These are phyloP conservation scores for Phaeosphaeria sp. DNA, from an alignment of 2,329 filamentous ascomycete species.

Conservation along the genomic window DNA sequence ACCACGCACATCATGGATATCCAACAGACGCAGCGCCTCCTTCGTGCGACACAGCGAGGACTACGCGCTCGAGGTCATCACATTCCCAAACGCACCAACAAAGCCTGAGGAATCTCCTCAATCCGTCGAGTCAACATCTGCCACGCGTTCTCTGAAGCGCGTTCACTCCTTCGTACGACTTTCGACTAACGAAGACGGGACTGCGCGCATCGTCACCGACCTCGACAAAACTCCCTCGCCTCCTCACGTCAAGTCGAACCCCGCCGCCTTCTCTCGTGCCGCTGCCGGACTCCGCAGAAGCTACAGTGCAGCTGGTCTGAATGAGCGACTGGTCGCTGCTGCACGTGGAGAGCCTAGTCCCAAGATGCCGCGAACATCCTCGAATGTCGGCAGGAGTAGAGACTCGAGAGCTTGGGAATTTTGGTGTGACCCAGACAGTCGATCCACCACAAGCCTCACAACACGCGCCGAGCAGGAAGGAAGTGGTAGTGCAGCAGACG, in stretches of 20 bases:
- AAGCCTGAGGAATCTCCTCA: conserved; percentile 52
- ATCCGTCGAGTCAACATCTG: conserved; percentile 49
- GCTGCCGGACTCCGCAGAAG: conserved; percentile 70
- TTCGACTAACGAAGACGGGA: conserved; percentile 85
- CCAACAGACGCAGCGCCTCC: conserved; percentile 54
- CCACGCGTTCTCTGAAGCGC: conserved; percentile 46
- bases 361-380: conserved; percentile 56
- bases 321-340: conserved; percentile 41
- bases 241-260: conserved; percentile 59
- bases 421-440: conserved; percentile 80
- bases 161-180: conserved; percentile 69
- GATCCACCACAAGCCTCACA: conserved; percentile 72
- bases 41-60: conserved; percentile 46
- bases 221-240: conserved; percentile 74
- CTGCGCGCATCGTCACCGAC: conserved; percentile 80
- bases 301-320: conserved; percentile 66
- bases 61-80: conserved; percentile 37
- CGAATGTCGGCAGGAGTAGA: conserved; percentile 73
- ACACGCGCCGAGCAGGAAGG: conserved; percentile 82
- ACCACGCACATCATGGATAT: conserved; percentile 50
- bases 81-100: conserved; percentile 32
- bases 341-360: conserved; percentile 38
- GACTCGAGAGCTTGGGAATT: conserved; percentile 92
- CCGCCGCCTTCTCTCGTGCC: conserved; percentile 45
- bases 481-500: conserved; percentile 78